Conservation (phyloP, 2,329 filamentous ascomycete genomes). For the Dactylellina drechsleri region DNA sequence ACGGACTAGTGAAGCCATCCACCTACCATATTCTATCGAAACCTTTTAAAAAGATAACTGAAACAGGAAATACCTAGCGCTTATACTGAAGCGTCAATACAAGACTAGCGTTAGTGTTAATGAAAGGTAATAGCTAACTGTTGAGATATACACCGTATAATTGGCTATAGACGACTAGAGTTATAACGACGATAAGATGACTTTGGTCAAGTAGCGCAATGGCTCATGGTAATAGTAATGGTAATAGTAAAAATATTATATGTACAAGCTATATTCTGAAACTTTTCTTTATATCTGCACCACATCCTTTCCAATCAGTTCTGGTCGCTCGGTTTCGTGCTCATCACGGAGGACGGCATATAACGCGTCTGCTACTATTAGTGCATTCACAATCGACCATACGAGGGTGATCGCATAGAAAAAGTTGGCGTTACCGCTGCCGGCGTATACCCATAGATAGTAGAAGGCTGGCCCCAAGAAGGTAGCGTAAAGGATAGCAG, state of each 20-base stretch:
- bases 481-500: constrained; percentile 84
- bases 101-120: too few species aligned
- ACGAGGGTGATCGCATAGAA: constrained; percentile 99
- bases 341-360: constrained; percentile 92
- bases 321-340: constrained; percentile 90
- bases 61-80: constrained; percentile 29
- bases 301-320: constrained; percentile 87
- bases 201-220: too few species aligned
- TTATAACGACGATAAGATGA: too few species aligned
- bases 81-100: too few species aligned
- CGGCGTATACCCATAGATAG: constrained; percentile 97
- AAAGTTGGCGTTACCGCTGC: constrained; percentile 97
- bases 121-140: neutral
- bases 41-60: constrained; percentile 56
- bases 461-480: constrained; percentile 95
- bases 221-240: neutral
- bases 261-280: neutral
- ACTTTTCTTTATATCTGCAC: constrained; percentile 73
- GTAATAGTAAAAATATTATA: neutral
- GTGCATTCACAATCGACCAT: constrained; percentile 88
- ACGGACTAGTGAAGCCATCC: constrained; percentile 65
- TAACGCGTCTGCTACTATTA: constrained; percentile 81
- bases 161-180: neutral
- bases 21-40: constrained; percentile 69
- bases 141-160: too few species aligned